Conservation (phyloP, 306 rosid genomes). For the Vigna unguiculata region DNA sequence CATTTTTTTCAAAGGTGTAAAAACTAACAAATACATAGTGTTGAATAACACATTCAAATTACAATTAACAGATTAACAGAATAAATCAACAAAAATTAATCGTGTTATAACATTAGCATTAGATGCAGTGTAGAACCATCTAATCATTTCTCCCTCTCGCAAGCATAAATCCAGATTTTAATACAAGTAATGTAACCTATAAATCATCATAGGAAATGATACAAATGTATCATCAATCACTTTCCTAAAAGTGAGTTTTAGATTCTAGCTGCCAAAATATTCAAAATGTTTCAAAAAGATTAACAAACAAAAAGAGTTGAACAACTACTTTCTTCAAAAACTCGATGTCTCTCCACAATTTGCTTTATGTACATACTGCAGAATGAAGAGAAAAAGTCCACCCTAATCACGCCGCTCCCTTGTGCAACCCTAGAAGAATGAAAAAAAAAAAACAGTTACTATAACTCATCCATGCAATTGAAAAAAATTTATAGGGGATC, state of each 20-base stretch:
- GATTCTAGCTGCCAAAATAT: slow-evolving; percentile 10
- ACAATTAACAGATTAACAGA: no score
- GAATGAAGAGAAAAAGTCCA: slow-evolving; percentile 35
- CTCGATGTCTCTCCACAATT: not conserved
- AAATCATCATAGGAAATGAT: not conserved
- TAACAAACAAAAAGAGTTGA: not conserved
- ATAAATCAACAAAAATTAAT: no score
- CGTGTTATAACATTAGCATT: no score
- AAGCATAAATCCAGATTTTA: not conserved
- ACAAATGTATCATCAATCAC: not conserved
- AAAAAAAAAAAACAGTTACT: not conserved
- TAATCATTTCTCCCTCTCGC: not conserved
- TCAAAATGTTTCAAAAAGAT: slow-evolving; percentile 8
- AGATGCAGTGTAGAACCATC: no score
- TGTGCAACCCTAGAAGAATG: slow-evolving; percentile 9
- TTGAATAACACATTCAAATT: no score
- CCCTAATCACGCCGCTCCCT: not conserved
- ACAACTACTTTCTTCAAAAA: not conserved
- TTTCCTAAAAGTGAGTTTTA: not conserved
- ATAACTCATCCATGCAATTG: not conserved
- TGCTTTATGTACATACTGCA: not conserved
- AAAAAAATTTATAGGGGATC: not conserved
- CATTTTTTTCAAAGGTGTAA: not conserved
- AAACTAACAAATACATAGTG: not conserved
- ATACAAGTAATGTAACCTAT: no score